Evolutionary conservation across 2,329 filamentous ascomycete genomes (phyloP).

Genomic region (Diaporthe destruens): DNA sequence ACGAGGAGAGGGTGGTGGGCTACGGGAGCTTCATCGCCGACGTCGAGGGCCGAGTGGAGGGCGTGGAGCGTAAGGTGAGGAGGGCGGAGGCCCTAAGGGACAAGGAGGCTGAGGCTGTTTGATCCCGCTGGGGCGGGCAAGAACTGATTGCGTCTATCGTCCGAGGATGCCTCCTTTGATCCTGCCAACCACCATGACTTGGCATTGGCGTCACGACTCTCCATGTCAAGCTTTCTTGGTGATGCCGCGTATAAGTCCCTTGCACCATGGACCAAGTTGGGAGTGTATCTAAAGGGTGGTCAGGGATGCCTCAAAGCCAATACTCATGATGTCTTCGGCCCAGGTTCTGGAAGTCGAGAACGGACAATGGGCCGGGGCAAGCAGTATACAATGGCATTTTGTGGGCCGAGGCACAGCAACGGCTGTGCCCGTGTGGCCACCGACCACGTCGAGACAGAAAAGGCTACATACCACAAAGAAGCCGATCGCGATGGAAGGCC

Average conservation of each 20-base stretch:
- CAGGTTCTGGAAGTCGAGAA: neutral
- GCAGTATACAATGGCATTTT: neutral
- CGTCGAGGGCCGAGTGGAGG: slow-evolving; percentile 75
- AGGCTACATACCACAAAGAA: neutral
- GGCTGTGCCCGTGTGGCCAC: neutral
- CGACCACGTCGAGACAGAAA: neutral
- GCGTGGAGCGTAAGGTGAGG: slow-evolving; percentile 74
- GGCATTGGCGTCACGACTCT: neutral
- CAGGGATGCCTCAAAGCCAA: neutral
- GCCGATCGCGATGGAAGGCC: neutral
- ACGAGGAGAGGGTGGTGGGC: slow-evolving; percentile 77
- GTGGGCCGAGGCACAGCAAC: neutral
- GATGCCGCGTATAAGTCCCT: neutral
- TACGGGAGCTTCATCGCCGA: slow-evolving; percentile 78
- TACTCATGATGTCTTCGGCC: neutral
- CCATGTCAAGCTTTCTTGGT: neutral
- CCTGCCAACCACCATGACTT: neutral
- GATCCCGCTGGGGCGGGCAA: slow-evolving; percentile 45
- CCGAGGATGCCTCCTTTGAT: neutral
- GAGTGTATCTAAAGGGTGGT: neutral
- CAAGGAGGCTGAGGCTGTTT: slow-evolving; percentile 62
- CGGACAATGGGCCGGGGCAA: too few relatives aligned
- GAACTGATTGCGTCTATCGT: neutral
- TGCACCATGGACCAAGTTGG: neutral
- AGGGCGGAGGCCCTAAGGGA: slow-evolving; percentile 68